Base-by-base conservation (phyloP, 306 rosid genomes). In the Lathyrus aphaca region DNA sequence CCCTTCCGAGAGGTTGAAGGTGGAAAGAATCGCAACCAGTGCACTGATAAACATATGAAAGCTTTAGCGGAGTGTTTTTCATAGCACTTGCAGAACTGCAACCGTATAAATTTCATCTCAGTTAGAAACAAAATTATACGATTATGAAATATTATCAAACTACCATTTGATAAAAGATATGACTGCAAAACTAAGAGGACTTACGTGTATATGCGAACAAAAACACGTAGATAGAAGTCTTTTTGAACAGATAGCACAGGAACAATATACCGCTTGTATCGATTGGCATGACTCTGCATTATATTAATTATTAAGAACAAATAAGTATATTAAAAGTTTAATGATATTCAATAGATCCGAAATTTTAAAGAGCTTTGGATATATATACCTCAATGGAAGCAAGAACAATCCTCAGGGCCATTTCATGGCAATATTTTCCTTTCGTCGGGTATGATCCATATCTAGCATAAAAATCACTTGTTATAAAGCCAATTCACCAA, bases 1-100 rank as follows among this genome's bases (percentile, higher is more conserved):
- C 77, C 89, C 99, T 88, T 56, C 95, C 97, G 69, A 91, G 71
- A 72, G 89, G 81, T 85, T 95, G 97, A 13, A 95, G 87, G 79
- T 95, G 99, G 80, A 95, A 95, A 49, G 99, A 95, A 82, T 95
- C 97, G 15, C 99, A 95, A 49, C 99, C 97, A 75, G 65, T 86
- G 84, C 97, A 95, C 82, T 95, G 99, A 82, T 87, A 95, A 75
- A 95, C 95, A 84, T 91, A 95, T 12, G 99, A 91, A 68, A 91
- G 96, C 89, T 91, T 95, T 18, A 95, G 81, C 45, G 99, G 99
- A 68, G 99, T 91, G 55, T 83, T 89, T 82, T 95, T 95, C 91
- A 95, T 95, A 46, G 92, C 95, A 86, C 96, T 78, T 37, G 97
- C 97, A 57, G 99, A 95, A 43, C 99, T 95, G 91, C 81, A 87